Evolutionary conservation across 495 filamentous ascomycete species (phyloP).

Genomic region (Penicillium coprophilum): DNA sequence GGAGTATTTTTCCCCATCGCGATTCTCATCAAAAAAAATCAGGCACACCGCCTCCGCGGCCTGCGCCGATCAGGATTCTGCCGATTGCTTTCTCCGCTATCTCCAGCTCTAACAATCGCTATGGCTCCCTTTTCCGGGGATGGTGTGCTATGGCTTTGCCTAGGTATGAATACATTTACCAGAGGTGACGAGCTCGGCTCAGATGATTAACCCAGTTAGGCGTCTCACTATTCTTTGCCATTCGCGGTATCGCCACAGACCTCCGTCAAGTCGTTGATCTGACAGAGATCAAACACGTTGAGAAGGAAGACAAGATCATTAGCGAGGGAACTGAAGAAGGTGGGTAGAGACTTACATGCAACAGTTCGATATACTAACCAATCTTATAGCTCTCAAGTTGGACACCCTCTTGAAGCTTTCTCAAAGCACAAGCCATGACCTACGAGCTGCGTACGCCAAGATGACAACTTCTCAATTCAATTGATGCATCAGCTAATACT

Average conservation of each 20-base stretch:
- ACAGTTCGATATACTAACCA: conserved; percentile 2
- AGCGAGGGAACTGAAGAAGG: conserved; percentile 52
- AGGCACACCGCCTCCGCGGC: conserved; percentile 34
- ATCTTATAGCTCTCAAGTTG: conserved; percentile 46
- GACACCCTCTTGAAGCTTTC: conserved; percentile 51
- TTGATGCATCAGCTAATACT: conserved; percentile 12
- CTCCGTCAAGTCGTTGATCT: conserved; percentile 47
- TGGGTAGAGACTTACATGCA: conserved; percentile 10
- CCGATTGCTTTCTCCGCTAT: conserved; percentile 36
- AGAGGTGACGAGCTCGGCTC: background rate
- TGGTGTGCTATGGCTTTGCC: conserved; percentile 45
- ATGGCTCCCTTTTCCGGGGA: conserved; percentile 47
- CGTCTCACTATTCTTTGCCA: conserved; percentile 47
- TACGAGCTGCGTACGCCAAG: conserved; percentile 50
- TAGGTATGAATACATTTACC: conserved; percentile 30
- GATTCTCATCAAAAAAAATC: conserved; percentile 32
- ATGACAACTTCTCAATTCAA: background rate
- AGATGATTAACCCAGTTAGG: conserved; percentile 30
- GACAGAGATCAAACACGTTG: conserved; percentile 49
- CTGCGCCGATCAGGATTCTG: conserved; percentile 30
- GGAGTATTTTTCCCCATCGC: conserved; percentile 23
- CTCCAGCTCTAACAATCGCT: conserved; percentile 12
- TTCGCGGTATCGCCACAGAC: conserved; percentile 46
- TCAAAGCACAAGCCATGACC: conserved; percentile 50
- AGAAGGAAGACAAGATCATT: conserved; percentile 47